Base-by-base conservation (phyloP, 1,284 basidiomycete genomes). In the Tilletiaria anomala region DNA sequence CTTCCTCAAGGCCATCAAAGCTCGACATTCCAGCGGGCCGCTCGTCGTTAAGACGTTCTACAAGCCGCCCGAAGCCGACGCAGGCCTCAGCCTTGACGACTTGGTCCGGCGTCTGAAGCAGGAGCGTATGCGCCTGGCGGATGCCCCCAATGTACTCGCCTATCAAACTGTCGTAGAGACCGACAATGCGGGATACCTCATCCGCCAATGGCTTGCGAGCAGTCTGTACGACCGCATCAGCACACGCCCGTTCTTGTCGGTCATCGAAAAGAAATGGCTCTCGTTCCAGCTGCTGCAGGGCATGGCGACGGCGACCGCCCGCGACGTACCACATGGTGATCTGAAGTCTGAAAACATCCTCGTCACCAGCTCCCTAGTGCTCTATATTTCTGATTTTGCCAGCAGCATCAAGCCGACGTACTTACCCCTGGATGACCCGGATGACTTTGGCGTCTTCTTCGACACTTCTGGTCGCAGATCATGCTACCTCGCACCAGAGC, bases 271-370 rank as follows among this genome's bases (percentile, higher is more conserved):
- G 75, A 86, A 87, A 61, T 99, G 93, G 93, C 86, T 97, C 49
- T 80, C 83, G 0, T 99, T 88, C 64, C 91, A 97, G 68, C 73
- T 97, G 1, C 72, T 97, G 39, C 81, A 77, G 21, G 86, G 82
- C 2, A 75, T 99, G 45, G 76, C 80, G 22, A 84, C 87, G 51
- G 78, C 85, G 1, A 77, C 84, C 18, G 79, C 78, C 41, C 78
- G 80, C 46, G 73, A 73, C 48, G 74, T 93, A 14, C 77, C 88
- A 1, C 93, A 97, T 68, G 93, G 93, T 11, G 91, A 97, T 65
- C 82, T 99, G 71, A 97, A 97, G 70, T 88, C 86, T 11, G 88
- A 94, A 69, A 99, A 99, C 67, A 79, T 99, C 45, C 77, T 97
- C 39, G 85, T 97, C 45, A 91, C 89, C 0, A 87, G 89, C 0